Evolutionary conservation across 1,284 basidiomycete genomes (phyloP), one percentile per base, ranked within the genome.

Genomic region (Heterobasidion parviporum): DNA sequence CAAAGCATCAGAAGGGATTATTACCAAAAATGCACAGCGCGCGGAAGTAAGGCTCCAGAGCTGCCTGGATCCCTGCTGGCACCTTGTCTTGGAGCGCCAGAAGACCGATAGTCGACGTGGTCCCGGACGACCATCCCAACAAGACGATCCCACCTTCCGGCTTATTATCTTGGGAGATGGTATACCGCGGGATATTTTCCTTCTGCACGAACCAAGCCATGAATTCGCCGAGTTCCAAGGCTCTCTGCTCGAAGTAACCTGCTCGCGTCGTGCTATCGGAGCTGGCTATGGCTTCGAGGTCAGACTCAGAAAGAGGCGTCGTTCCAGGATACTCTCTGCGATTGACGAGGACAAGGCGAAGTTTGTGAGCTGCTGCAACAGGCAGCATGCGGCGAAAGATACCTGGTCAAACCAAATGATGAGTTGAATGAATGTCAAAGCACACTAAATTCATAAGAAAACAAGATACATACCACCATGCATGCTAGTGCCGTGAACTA

Each of bases 121-220:
- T 52, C 3, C 12, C 92, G 58, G 87, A 52, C 10, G 50, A 52
- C 50, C 50, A 52, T 5, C 38, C 38, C 9, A 52, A 36, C 7
- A 52, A 16, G 15, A 52, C 35, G 18, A 52, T 10, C 5, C 50
- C 50, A n/a, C 50, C 50, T 38, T n/a, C 26, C 6, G 20, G 34
- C 15, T 16, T 18, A 6, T 16, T n/a, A 10, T 34, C 18, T 20
- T 10, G 15, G 18, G 32, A 36, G n/a, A 10, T 38, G n/a, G 10
- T 16, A 32, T 18, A 16, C 15, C 14, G 16, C 8, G 60, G 56
- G 34, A 63, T 54, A 6, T 35, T 41, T 32, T 59, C 48, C 16
- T 52, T 53, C 41, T 59, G 46, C 1, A 61, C 45, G 18, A 64
- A 60, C 20, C 52, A 44, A n/a, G 58, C 55, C 16, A 64, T 41